Conservation (phyloP, 306 rosid species). For the Castanopsis chinensis region DNA sequence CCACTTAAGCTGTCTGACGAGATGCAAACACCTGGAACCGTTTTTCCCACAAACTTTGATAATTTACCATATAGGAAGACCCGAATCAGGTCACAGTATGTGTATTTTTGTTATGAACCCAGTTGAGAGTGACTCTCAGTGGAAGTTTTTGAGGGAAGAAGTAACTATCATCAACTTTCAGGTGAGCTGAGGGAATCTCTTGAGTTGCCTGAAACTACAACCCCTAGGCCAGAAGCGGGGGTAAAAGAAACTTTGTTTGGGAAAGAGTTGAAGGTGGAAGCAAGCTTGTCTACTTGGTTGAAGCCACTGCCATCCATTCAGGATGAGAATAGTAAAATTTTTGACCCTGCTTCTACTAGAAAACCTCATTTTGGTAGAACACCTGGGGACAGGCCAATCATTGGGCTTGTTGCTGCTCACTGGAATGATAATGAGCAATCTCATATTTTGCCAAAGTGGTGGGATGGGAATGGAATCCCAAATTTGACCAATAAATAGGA, state of each 20-base stretch:
- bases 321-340: slow-evolving; percentile 33
- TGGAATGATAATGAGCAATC: slow-evolving; percentile 61
- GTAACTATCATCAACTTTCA: slow-evolving; percentile 42
- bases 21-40: slow-evolving; percentile 97
- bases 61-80: slow-evolving; percentile 43
- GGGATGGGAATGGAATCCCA: too few relatives aligned
- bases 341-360: slow-evolving; percentile 26
- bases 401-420: slow-evolving; percentile 75
- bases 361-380: slow-evolving; percentile 38
- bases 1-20: slow-evolving; percentile 76
- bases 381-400: slow-evolving; percentile 68
- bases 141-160: slow-evolving; percentile 45
- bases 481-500: too few relatives aligned
- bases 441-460: slow-evolving; percentile 62
- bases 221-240: slow-evolving; percentile 38
- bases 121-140: slow-evolving; percentile 36
- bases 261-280: slow-evolving; percentile 48
- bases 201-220: slow-evolving; percentile 34
- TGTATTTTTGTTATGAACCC: slow-evolving; percentile 48
- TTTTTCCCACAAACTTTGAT: slow-evolving; percentile 61
- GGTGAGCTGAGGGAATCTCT: slow-evolving; percentile 41
- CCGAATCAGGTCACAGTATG: slow-evolving; percentile 70
- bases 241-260: slow-evolving; percentile 31
- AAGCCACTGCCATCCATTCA: slow-evolving; percentile 47
- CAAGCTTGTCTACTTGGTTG: slow-evolving; percentile 63